Base-by-base conservation (phyloP, 805 yeast genomes). In the Saccharomyces eubayanus region DNA sequence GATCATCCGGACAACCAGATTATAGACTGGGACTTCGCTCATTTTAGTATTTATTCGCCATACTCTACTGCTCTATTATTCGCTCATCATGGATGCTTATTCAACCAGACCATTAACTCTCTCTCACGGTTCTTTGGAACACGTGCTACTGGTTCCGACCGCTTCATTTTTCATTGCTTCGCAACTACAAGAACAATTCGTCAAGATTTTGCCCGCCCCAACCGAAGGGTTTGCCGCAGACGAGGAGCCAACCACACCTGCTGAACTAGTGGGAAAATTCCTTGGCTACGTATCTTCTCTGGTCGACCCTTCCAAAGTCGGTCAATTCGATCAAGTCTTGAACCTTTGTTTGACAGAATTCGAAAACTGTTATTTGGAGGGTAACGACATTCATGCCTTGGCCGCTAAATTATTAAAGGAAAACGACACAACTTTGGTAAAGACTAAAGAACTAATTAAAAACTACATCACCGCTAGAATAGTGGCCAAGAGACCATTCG, bases 161-260 rank as follows among this genome's bases (percentile, higher is more conserved):
- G 80, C 83, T 53, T 77, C 84, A 52, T 86, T 87, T 67, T 81
- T 89, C 64, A 81, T 84, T 64, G 88, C 88, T 67, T 85, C 92
- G 55, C 96, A 91, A 73, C 79, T 94, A 62, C 87, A 88, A 64
- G 91, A 89, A 60, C 95, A 85, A 72, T 94, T 92, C 70, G 75
- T 74, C 65, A 87, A 87, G 67, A 74, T 83, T 21, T 80, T 94
- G 60, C 92, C 95, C 8, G 81, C 79, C 49, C 83, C 83, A 46
- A 86, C 97, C 47, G 97, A 89, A 66, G 94, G 86, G 14, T 84
- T 80, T 61, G 92, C 91, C 49, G 85, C 81, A 55, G 96, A 88
- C 62, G 86, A 86, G 58, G 97, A 91, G 74, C 97, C 97, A 40
- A 73, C 89, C 31, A 83, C 92, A 47, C 83, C 91, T 48, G 85